Evolutionary conservation across 768 basidiomycete species (phyloP).

Genomic region (Brasilioporus rufonigricans): DNA sequence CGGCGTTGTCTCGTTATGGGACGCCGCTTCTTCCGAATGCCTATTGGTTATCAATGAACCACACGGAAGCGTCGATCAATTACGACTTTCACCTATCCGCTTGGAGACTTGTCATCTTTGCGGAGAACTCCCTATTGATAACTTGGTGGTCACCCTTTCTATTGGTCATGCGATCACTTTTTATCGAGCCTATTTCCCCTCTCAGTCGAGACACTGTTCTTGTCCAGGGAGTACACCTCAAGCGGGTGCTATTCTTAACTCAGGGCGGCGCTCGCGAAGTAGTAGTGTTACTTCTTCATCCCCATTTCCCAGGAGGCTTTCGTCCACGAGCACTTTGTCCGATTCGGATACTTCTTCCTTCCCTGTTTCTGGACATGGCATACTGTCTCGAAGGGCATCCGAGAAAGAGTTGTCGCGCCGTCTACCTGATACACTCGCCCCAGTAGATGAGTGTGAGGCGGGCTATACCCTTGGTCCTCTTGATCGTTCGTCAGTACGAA

Average conservation of each 20-base stretch:
- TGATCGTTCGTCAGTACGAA: slow-evolving; percentile 36
- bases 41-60: slow-evolving; percentile 60
- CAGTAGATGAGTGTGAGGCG: slow-evolving; percentile 32
- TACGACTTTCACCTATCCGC: slow-evolving; percentile 58
- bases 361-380: slow-evolving; percentile 78
- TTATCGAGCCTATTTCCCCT: slow-evolving; percentile 59
- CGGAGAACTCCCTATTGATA: slow-evolving; percentile 63
- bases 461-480: slow-evolving; percentile 33
- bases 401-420: slow-evolving; percentile 62
- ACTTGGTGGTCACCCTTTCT: slow-evolving; percentile 64
- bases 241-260: slow-evolving; percentile 41
- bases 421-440: slow-evolving; percentile 44
- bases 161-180: slow-evolving; percentile 62
- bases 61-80: slow-evolving; percentile 52
- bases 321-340: slow-evolving; percentile 38
- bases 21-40: slow-evolving; percentile 60
- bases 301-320: slow-evolving; percentile 50
- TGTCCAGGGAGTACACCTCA: slow-evolving; percentile 55
- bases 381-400: slow-evolving; percentile 68
- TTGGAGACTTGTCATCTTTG: slow-evolving; percentile 67
- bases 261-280: slow-evolving; percentile 60
- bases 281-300: slow-evolving; percentile 50
- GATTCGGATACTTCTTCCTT: slow-evolving; percentile 54
- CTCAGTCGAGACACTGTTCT: slow-evolving; percentile 61
- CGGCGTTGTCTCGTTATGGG: slow-evolving; percentile 76